These are phyloP conservation scores for Colletotrichum kahawae DNA, from an alignment of 2,329 filamentous ascomycete species.

Conservation along the genomic window DNA sequence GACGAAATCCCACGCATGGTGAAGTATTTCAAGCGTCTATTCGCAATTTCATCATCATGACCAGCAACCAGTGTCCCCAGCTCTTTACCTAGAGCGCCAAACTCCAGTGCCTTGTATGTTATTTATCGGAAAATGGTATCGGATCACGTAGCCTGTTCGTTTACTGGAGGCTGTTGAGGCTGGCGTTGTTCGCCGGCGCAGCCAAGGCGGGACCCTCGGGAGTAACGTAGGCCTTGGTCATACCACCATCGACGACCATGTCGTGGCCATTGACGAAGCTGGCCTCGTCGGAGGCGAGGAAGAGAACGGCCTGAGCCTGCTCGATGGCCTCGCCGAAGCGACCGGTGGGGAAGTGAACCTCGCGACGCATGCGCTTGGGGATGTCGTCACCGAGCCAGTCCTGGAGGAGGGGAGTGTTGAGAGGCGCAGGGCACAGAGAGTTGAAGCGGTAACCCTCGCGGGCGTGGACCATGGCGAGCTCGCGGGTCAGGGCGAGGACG, in stretches of 20 bases:
- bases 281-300: constrained; percentile 85
- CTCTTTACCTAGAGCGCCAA: constrained; percentile 11
- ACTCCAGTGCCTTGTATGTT: constrained; percentile 4
- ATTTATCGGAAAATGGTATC: background rate
- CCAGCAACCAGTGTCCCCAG: background rate
- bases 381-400: constrained; percentile 91
- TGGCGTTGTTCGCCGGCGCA: constrained; percentile 66
- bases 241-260: constrained; percentile 93
- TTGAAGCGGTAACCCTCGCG: constrained; percentile 91
- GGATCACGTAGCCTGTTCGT: background rate
- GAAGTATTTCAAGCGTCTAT: constrained; percentile 6
- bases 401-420: constrained; percentile 91
- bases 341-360: constrained; percentile 88
- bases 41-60: constrained; percentile 17
- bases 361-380: constrained; percentile 79
- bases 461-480: constrained; percentile 90
- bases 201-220: constrained; percentile 61
- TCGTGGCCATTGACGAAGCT: constrained; percentile 91
- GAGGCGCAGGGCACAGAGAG: constrained; percentile 83
- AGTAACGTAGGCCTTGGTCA: constrained; percentile 90
- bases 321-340: constrained; percentile 94
- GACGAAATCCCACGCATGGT: background rate
- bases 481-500: constrained; percentile 86
- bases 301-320: constrained; percentile 88
- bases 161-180: constrained; percentile 11